Evolutionary conservation across 2,329 filamentous ascomycete species (phyloP), one percentile per base, ranked within the genome.

Genomic region (Cyclaneusma minus): DNA sequence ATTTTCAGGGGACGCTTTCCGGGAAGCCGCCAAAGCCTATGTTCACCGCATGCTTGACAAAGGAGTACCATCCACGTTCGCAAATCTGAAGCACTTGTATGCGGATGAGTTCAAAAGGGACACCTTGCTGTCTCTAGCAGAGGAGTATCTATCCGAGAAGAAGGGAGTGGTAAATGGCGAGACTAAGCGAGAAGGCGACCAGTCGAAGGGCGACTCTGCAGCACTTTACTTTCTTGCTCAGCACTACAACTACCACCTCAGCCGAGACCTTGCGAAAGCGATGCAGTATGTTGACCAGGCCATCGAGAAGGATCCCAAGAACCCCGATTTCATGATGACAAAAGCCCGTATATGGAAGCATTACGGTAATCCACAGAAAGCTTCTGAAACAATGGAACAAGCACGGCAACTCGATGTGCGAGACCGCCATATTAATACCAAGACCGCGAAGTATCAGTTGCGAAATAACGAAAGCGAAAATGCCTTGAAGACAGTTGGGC

Each of bases 351-450:
- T 94, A 63, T 77, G 74, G 56, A 98, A 98, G 60, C 84, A 98
- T 51, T 62, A 67, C 26, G 89, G 87, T 13, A 73, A 94, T 44
- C 56, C 75, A 5, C 58, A 68, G 37, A 81, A 80, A 51, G 89
- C 91, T 2, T 70, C 85, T 1, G 77, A 84, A 43, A 68, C 72
- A 21, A 95, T 98, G 83, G 80, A 94, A 40, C 62, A 76, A 37
- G 89, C 89, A 2, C 73, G 89, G 27, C 66, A 71, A 35, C 63
- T 94, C 35, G 91, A 98, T 46, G 70, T 79, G 38, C 83, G 77
- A 54, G 89, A 98, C 48, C 75, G 89, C 22, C 92, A 95, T 50
- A 95, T 95, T 62, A 98, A 98, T 62, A 91, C 84, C 36, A 98
- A 98, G 57, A 78, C 84, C 25, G 85, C 87, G 32, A 98, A 98